These are phyloP conservation scores for Castanea mollissima DNA, from an alignment of 306 rosid species.

Conservation along the genomic window DNA sequence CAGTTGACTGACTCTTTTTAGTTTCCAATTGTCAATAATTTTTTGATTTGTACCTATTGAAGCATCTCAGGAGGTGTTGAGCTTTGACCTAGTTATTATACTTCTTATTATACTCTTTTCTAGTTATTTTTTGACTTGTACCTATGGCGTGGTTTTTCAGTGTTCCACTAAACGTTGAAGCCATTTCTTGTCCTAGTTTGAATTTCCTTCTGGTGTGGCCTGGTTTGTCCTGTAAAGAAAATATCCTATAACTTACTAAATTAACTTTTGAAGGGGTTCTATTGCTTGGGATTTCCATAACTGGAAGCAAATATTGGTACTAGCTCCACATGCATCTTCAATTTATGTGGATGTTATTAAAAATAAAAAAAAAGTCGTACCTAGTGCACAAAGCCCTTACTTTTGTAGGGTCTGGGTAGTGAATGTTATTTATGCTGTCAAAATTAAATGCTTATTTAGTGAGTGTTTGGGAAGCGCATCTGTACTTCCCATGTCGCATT, in stretches of 20 bases:
- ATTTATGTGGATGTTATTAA: background rate
- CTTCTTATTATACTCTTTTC: background rate
- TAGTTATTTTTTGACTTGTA: background rate
- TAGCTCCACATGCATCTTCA: background rate
- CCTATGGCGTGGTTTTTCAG: background rate
- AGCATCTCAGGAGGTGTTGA: background rate
- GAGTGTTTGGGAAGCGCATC: too few species aligned
- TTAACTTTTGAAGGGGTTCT: background rate
- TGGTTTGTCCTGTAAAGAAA: background rate
- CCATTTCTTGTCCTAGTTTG: background rate
- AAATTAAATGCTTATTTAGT: background rate
- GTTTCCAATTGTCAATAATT: background rate
- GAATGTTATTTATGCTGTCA: background rate
- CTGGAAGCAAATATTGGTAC: background rate
- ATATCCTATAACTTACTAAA: background rate
- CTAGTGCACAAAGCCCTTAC: too few species aligned
- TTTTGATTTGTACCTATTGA: background rate
- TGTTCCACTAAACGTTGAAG: background rate
- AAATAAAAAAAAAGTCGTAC: too few species aligned
- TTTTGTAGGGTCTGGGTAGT: background rate
- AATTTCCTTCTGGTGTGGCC: background rate
- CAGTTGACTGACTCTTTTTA: background rate
- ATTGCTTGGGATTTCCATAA: background rate
- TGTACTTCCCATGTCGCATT: too few species aligned
- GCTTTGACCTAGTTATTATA: background rate